phyloP scores from a whole-genome alignment of 139 green algal genomes.

The Chlamydomonas sp. region DNA sequence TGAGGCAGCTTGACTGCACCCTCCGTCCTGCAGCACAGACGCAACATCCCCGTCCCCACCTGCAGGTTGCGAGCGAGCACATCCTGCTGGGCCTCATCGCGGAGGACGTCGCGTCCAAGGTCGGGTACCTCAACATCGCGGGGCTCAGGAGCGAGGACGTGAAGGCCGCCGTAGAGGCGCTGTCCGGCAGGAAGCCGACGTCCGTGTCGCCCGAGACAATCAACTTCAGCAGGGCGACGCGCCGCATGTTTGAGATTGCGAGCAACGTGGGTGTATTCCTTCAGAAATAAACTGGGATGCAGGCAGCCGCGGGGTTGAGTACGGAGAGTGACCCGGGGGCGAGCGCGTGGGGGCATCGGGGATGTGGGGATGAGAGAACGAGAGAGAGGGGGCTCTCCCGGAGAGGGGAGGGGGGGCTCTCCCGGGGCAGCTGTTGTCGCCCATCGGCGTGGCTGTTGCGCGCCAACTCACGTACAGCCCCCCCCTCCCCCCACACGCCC shows the following conservation, averaged over 20 bases:
- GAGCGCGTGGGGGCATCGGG: too few species aligned
- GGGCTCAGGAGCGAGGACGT: slow-evolving; percentile 51
- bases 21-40: too few species aligned
- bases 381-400: too few species aligned
- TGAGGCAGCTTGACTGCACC: too few species aligned
- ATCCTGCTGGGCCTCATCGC: slow-evolving; percentile 81
- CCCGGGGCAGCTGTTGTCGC: too few species aligned
- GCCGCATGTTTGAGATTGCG: slow-evolving; percentile 75
- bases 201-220: slow-evolving; percentile 43
- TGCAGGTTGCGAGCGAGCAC: slow-evolving; percentile 71
- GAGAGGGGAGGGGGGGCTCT: too few species aligned
- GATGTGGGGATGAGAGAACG: too few species aligned
- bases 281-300: not conserved
- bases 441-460: too few species aligned
- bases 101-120: slow-evolving; percentile 52
- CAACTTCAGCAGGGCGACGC: slow-evolving; percentile 65
- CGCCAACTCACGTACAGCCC: too few species aligned
- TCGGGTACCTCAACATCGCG: slow-evolving; percentile 64
- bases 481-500: too few species aligned
- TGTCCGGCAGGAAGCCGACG: slow-evolving; percentile 29
- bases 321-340: too few species aligned
- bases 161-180: slow-evolving; percentile 30
- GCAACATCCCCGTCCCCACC: not conserved
- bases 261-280: slow-evolving; percentile 41
- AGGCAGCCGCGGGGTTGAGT: not conserved